Evolutionary conservation across 2,329 filamentous ascomycete genomes (phyloP).

Genomic region (Pyrenochaeta sp.): DNA sequence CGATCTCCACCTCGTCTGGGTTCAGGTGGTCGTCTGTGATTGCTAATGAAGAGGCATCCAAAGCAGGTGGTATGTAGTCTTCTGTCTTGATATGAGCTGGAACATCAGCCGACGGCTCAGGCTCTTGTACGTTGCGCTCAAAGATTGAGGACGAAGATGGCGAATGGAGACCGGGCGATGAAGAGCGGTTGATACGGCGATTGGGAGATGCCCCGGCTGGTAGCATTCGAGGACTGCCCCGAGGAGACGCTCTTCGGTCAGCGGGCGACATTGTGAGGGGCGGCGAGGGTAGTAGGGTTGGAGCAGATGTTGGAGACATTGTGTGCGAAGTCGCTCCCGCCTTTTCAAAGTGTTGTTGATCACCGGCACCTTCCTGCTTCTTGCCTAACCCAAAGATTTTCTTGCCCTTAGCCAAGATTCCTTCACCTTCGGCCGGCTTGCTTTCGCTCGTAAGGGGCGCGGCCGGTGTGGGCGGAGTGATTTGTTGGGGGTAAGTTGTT

Average conservation of each 20-base stretch:
- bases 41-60: constrained; percentile 89
- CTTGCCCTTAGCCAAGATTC: constrained; percentile 46
- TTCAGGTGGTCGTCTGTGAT: constrained; percentile 88
- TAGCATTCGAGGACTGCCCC: constrained; percentile 47
- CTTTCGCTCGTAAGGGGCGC: constrained; percentile 28
- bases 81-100: constrained; percentile 93
- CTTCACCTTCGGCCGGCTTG: constrained; percentile 33
- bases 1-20: constrained; percentile 90
- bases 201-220: constrained; percentile 65
- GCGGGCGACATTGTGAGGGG: constrained; percentile 39
- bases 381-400: constrained; percentile 49
- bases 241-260: constrained; percentile 44
- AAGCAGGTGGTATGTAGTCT: constrained; percentile 88
- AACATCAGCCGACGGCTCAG: constrained; percentile 81
- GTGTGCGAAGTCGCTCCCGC: constrained; percentile 16
- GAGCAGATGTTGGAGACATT: constrained; percentile 34
- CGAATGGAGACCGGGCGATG: constrained; percentile 80
- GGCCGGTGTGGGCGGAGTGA: constrained; percentile 22
- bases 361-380: constrained; percentile 39
- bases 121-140: constrained; percentile 91
- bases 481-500: constrained; percentile 12
- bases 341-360: constrained; percentile 18
- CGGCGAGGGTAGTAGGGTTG: constrained; percentile 42
- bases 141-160: constrained; percentile 84
- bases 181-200: constrained; percentile 67